Evolutionary conservation across 2,329 filamentous ascomycete genomes (phyloP), one percentile per base, ranked within the genome.

Genomic region (Ilyonectria mors-panacis): DNA sequence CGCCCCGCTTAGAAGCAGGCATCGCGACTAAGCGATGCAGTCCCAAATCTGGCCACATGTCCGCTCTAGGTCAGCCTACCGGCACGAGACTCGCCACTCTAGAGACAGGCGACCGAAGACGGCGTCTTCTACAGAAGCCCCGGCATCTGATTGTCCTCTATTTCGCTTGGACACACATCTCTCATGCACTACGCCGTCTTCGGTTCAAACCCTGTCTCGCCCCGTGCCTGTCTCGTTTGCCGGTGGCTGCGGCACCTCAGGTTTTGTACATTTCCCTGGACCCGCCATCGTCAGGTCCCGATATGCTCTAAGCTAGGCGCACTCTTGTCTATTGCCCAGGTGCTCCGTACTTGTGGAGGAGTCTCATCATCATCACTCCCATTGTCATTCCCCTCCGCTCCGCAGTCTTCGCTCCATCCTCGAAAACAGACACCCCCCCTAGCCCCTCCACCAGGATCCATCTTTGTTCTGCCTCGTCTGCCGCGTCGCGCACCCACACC

Each of bases 91-190:
- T n/a, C n/a, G n/a, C n/a, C n/a, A n/a, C n/a, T n/a, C n/a, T n/a
- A n/a, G n/a, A n/a, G n/a, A n/a, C n/a, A n/a, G n/a, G n/a, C n/a
- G n/a, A n/a, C n/a, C n/a, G n/a, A n/a, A n/a, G n/a, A n/a, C n/a
- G n/a, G n/a, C n/a, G n/a, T n/a, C n/a, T n/a, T n/a, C n/a, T n/a
- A n/a, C n/a, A n/a, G n/a, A n/a, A n/a, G n/a, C 73, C 69, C 67
- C 66, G 63, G 64, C 70, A 69, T 72, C 67, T 72, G 73, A 73
- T n/a, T 72, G 69, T 68, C 74, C 68, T 71, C 67, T 55, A 65
- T 69, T 67, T 45, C 51, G 58, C 66, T 56, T 62, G 48, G 50
- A 63, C 67, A 69, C 71, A 64, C 71, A 69, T 72, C 63, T 53
- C 63, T 53, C 53, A 59, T 70, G n/a, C 69, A 44, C 72, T 58